phyloP scores from a whole-genome alignment of 148 eudicot genomes.

The Chenopodium quinoa region DNA sequence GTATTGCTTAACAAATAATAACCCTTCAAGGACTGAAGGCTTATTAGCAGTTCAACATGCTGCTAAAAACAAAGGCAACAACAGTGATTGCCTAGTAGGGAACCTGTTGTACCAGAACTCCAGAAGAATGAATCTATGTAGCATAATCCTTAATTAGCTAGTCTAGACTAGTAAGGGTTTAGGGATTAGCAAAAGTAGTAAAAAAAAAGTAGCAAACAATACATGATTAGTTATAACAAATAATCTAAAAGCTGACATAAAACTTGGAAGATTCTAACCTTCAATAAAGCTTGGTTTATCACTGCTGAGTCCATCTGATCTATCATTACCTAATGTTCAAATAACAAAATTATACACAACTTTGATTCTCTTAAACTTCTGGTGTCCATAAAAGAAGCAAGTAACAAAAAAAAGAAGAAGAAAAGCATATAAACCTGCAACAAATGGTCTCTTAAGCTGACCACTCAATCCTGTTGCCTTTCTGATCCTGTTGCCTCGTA shows the following conservation, averaged over 20 bases:
- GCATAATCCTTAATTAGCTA: background rate
- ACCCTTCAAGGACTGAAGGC: background rate
- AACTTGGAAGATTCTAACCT: slow-evolving; percentile 30
- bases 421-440: slow-evolving; percentile 46
- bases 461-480: slow-evolving; percentile 63
- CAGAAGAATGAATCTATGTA: background rate
- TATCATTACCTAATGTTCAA: slow-evolving; percentile 27
- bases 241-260: background rate
- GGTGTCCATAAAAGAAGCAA: background rate
- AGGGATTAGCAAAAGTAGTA: background rate
- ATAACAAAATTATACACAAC: slow-evolving; percentile 2
- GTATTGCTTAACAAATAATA: background rate
- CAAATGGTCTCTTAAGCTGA: slow-evolving; percentile 67
- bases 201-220: background rate
- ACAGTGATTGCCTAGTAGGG: background rate
- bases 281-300: slow-evolving; percentile 28
- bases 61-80: background rate
- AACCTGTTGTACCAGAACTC: background rate
- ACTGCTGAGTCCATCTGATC: slow-evolving; percentile 25
- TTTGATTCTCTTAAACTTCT: slow-evolving; percentile 14
- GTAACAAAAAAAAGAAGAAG: background rate
- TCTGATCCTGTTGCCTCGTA: slow-evolving; percentile 38
- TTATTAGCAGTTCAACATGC: background rate
- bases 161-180: background rate
- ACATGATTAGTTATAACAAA: background rate